Conservation (phyloP, 164 flowering plant genomes). For the Aristolochia fimbriata region DNA sequence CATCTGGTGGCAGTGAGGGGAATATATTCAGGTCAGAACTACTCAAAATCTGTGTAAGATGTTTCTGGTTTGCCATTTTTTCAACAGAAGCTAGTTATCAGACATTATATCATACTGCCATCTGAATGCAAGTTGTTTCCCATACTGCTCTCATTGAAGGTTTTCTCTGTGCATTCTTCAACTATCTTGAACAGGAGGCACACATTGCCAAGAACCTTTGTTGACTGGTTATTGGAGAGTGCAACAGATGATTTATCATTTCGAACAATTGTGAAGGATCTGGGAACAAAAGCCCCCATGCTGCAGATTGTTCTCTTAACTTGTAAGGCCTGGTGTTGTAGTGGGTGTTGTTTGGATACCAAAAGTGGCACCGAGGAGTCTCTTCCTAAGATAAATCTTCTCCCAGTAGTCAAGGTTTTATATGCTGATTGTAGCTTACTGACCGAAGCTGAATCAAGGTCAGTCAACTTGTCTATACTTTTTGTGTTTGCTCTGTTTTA, state of each 20-base stretch:
- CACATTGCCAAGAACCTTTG: slow-evolving; percentile 62
- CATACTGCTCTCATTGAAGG: not conserved
- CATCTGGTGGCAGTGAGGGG: slow-evolving; percentile 28
- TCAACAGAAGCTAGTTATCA: no score
- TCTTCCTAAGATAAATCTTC: slow-evolving; percentile 28
- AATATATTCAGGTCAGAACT: slow-evolving; percentile 58
- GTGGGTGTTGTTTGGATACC: slow-evolving; percentile 34
- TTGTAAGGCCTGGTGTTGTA: slow-evolving; percentile 59
- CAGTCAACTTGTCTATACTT: not conserved
- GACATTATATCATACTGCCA: no score
- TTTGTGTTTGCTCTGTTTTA: not conserved
- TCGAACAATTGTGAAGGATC: slow-evolving; percentile 64
- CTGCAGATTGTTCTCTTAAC: slow-evolving; percentile 71
- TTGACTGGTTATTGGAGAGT: slow-evolving; percentile 53
- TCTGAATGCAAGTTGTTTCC: not conserved
- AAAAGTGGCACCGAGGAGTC: slow-evolving; percentile 18
- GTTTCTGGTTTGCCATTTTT: not conserved
- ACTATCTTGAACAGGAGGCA: slow-evolving; percentile 45
- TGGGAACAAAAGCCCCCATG: slow-evolving; percentile 38
- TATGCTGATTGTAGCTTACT: slow-evolving; percentile 40
- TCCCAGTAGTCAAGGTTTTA: slow-evolving; percentile 66
- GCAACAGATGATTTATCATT: slow-evolving; percentile 79
- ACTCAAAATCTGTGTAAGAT: not conserved
- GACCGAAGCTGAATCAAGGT: slow-evolving; percentile 49
- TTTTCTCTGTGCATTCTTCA: slow-evolving; percentile 3